Percentiles rank a stretch among this genome's conserved stretches.
These are phyloP conservation scores for Aphanomyces euteiches DNA, from an alignment of 352 stramenopile genomes.

Conservation along the genomic window DNA sequence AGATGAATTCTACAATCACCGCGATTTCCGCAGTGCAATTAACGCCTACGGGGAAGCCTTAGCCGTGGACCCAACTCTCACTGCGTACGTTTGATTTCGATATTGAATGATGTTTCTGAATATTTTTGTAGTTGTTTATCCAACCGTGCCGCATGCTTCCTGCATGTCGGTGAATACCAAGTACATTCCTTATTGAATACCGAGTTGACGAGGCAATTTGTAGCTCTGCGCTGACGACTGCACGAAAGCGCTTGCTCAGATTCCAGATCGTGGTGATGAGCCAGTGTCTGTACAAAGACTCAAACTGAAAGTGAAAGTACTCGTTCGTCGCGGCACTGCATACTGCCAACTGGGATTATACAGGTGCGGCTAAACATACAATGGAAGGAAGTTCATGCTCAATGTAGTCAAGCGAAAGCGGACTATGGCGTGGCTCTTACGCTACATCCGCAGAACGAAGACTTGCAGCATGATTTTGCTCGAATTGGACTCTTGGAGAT, in stretches of 20 bases:
- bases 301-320: slow-evolving; percentile 69
- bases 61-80: slow-evolving; percentile 37
- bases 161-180: slow-evolving; percentile 60
- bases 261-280: slow-evolving; percentile 53
- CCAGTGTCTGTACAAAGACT: slow-evolving; percentile 25
- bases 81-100: slow-evolving; percentile 17
- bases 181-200: slow-evolving; percentile 23
- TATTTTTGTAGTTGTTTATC: slow-evolving; percentile 47
- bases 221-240: slow-evolving; percentile 65
- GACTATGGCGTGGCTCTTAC: slow-evolving; percentile 75
- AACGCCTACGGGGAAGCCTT: slow-evolving; percentile 72
- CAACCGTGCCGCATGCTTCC: slow-evolving; percentile 60
- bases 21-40: slow-evolving; percentile 58
- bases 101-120: background rate
- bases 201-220: background rate
- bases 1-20: slow-evolving; percentile 76
- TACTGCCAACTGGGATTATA: slow-evolving; percentile 59
- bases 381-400: background rate
- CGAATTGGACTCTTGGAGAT: slow-evolving; percentile 58
- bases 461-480: slow-evolving; percentile 62
- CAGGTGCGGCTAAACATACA: slow-evolving; percentile 23
- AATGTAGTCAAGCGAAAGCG: slow-evolving; percentile 51
- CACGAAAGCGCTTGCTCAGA: slow-evolving; percentile 54
- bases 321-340: slow-evolving; percentile 64
- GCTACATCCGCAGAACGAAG: slow-evolving; percentile 67